Evolutionary conservation across 164 flowering plant genomes (phyloP).

Genomic region (Protea cynaroides): DNA sequence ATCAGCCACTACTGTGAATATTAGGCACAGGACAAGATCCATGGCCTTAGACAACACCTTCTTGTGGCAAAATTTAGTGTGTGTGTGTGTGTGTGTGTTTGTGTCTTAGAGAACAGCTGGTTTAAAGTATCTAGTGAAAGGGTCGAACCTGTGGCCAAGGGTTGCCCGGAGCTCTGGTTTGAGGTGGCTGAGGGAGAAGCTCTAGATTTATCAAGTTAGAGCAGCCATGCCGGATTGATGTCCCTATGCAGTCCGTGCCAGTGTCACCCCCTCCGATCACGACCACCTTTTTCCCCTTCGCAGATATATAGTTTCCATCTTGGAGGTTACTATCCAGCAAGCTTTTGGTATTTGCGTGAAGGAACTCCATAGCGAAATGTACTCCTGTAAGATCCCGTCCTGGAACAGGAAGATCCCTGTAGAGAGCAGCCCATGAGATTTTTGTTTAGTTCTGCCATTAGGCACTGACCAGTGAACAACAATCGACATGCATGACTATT

Average conservation of each 20-base stretch:
- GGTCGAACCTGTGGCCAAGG: constrained; percentile 96
- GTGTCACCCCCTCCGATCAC: constrained; percentile 99
- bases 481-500: too few species aligned
- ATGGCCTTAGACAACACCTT: too few species aligned
- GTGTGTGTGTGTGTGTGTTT: too few species aligned
- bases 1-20: not conserved
- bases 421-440: constrained; percentile 1
- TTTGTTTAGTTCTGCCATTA: not conserved
- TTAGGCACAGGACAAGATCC: too few species aligned
- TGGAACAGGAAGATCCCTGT: constrained; percentile 95
- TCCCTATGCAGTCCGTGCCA: constrained; percentile 97
- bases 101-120: too few species aligned
- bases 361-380: constrained; percentile 97
- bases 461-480: not conserved
- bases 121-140: not conserved
- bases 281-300: constrained; percentile 92
- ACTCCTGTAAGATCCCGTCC: constrained; percentile 83
- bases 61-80: too few species aligned
- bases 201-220: constrained; percentile 69
- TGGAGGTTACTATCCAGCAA: constrained; percentile 84
- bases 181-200: constrained; percentile 88
- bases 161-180: constrained; percentile 79
- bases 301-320: constrained; percentile 89
- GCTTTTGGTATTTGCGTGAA: constrained; percentile 96
- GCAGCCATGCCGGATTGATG: constrained; percentile 95